These are phyloP conservation scores for Neoscytalidium dimidiatum DNA, from an alignment of 2,329 filamentous ascomycete genomes.

Conservation along the genomic window DNA sequence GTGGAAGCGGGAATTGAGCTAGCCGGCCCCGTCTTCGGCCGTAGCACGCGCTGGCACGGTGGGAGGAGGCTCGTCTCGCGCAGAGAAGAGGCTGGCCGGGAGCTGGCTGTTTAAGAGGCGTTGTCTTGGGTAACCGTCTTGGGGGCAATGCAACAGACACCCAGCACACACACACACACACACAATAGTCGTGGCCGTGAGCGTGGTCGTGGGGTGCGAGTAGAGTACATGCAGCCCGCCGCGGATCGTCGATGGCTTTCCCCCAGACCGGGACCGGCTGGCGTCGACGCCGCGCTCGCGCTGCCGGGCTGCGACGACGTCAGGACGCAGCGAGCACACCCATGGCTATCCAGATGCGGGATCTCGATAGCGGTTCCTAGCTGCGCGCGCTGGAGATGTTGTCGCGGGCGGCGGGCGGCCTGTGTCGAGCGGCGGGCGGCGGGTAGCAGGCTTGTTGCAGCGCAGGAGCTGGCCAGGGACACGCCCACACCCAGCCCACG, in stretches of 20 bases:
- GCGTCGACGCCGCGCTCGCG: neutral
- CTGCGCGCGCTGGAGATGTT: neutral
- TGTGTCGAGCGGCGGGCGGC: neutral
- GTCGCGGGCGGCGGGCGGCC: neutral
- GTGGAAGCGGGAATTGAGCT: neutral
- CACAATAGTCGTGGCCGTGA: too few species aligned
- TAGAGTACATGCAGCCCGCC: neutral
- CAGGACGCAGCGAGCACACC: neutral
- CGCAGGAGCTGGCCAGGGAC: neutral
- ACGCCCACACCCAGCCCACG: too few species aligned
- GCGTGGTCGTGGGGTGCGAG: neutral
- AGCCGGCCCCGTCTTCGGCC: neutral
- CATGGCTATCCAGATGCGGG: neutral
- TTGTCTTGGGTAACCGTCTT: constrained; percentile 1
- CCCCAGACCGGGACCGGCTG: neutral
- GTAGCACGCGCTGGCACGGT: too few species aligned
- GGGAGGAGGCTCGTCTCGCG: neutral
- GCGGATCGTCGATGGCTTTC: constrained; percentile 11
- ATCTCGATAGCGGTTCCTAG: neutral
- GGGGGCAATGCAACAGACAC: too few species aligned
- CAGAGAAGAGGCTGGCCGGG: neutral
- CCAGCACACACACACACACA: too few species aligned
- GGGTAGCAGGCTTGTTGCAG: neutral
- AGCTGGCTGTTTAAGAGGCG: neutral
- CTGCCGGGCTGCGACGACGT: too few species aligned